A percentile compares a stretch with the other conserved stretches of the same genome.
These are phyloP conservation scores for Dictyostelium intermedium DNA, from an alignment of 78 protist species.

Conservation along the genomic window DNA sequence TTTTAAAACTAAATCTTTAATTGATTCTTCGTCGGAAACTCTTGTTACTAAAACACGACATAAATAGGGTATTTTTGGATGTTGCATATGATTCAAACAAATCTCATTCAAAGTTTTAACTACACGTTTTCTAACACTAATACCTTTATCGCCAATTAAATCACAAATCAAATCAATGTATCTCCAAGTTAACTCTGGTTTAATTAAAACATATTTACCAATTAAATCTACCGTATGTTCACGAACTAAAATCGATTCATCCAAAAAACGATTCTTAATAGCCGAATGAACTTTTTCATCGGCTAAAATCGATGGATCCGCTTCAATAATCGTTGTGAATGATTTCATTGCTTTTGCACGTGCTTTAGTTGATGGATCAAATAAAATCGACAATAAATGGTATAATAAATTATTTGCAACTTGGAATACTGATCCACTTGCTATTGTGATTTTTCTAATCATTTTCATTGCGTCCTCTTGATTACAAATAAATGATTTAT, in stretches of 20 bases:
- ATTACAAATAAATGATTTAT: not conserved
- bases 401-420: slow-evolving; percentile 18
- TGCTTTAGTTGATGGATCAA: slow-evolving; percentile 37
- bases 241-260: slow-evolving; percentile 59
- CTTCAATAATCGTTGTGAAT: slow-evolving; percentile 43
- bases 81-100: slow-evolving; percentile 25
- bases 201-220: slow-evolving; percentile 45
- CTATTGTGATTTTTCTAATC: not conserved
- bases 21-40: slow-evolving; percentile 42
- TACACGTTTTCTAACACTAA: slow-evolving; percentile 70
- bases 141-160: slow-evolving; percentile 53
- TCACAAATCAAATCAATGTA: slow-evolving; percentile 59
- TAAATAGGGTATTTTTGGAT: slow-evolving; percentile 52
- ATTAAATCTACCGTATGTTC: slow-evolving; percentile 76
- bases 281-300: slow-evolving; percentile 59
- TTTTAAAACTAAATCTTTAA: slow-evolving; percentile 33
- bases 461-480: slow-evolving; percentile 21
- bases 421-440: not conserved
- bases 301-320: slow-evolving; percentile 57
- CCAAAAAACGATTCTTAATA: slow-evolving; percentile 55
- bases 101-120: slow-evolving; percentile 62
- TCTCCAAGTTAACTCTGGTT: slow-evolving; percentile 51
- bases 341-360: slow-evolving; percentile 81
- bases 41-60: slow-evolving; percentile 33
- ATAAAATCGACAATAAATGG: slow-evolving; percentile 13